phyloP scores from a whole-genome alignment of 2,329 filamentous ascomycete species.

The Geosmithia putterillii region DNA sequence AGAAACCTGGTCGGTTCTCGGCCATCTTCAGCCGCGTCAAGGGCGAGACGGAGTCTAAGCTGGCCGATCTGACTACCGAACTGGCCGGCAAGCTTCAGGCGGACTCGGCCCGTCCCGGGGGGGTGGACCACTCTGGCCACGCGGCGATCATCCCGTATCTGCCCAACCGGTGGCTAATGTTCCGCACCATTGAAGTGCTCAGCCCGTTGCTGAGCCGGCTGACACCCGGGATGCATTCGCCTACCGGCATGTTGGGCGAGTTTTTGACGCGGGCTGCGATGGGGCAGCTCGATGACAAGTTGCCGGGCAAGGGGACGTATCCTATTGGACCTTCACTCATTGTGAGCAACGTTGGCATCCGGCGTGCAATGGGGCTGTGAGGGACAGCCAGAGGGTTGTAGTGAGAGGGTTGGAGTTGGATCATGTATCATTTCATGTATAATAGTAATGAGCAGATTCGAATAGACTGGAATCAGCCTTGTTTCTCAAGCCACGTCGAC shows the following conservation, averaged over 20 bases:
- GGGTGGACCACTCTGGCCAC: constrained; percentile 39
- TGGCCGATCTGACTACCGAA: constrained; percentile 37
- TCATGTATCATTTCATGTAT: neutral
- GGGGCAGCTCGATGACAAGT: constrained; percentile 16
- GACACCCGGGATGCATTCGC: constrained; percentile 15
- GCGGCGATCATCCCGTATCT: constrained; percentile 27
- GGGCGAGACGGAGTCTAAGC: constrained; percentile 48
- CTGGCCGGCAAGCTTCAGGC: constrained; percentile 35
- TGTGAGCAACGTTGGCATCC: neutral
- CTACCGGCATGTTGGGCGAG: constrained; percentile 28
- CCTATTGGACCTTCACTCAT: neutral
- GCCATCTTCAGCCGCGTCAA: constrained; percentile 51
- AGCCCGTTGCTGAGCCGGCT: constrained; percentile 8
- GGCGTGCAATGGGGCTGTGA: constrained; percentile 1
- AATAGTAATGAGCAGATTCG: neutral
- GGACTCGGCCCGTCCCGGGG: constrained; percentile 45
- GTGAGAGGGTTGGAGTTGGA: too few species aligned
- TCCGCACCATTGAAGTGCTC: constrained; percentile 11
- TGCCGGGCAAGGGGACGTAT: neutral
- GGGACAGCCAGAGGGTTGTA: neutral
- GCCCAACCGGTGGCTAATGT: constrained; percentile 13
- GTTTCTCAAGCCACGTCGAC: neutral
- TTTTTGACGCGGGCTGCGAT: constrained; percentile 33
- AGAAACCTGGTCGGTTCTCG: constrained; percentile 40
- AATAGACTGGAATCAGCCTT: neutral